These are phyloP conservation scores for Acer campestre DNA, from an alignment of 345 rosid species.

Conservation along the genomic window DNA sequence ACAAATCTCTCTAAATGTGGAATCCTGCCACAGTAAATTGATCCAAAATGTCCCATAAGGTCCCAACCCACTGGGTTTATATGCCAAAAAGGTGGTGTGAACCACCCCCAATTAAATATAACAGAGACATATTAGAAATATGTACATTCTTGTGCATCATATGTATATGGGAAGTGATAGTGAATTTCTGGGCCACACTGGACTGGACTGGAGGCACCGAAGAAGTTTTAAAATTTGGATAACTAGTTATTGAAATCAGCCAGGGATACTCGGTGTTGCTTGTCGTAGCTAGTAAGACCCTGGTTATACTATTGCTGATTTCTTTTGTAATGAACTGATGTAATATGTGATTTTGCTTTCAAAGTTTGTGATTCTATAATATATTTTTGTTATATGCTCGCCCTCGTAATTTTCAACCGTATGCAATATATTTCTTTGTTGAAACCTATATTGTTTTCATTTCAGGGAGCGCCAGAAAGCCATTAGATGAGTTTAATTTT, in stretches of 20 bases:
- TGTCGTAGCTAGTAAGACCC: too few species aligned
- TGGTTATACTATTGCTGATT: too few species aligned
- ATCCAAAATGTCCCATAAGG: too few species aligned
- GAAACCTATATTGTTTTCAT: background rate
- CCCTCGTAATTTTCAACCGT: background rate
- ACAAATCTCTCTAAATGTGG: background rate
- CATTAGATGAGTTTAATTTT: background rate
- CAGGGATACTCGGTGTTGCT: background rate
- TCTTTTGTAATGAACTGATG: background rate
- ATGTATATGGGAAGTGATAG: background rate
- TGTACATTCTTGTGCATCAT: background rate
- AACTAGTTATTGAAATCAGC: background rate
- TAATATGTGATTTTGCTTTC: background rate
- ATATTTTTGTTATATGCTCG: background rate
- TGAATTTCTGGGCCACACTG: background rate
- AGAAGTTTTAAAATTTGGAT: too few species aligned
- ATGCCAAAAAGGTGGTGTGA: background rate
- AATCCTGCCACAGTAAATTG: too few species aligned
- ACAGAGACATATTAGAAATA: background rate
- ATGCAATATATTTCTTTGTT: background rate
- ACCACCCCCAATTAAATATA: background rate
- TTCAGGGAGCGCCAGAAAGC: background rate
- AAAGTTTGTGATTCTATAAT: background rate
- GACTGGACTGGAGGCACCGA: too few species aligned
- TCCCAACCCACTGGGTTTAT: background rate